Conservation (phyloP, 139 green algal genomes). For the Gonium pectorale region DNA sequence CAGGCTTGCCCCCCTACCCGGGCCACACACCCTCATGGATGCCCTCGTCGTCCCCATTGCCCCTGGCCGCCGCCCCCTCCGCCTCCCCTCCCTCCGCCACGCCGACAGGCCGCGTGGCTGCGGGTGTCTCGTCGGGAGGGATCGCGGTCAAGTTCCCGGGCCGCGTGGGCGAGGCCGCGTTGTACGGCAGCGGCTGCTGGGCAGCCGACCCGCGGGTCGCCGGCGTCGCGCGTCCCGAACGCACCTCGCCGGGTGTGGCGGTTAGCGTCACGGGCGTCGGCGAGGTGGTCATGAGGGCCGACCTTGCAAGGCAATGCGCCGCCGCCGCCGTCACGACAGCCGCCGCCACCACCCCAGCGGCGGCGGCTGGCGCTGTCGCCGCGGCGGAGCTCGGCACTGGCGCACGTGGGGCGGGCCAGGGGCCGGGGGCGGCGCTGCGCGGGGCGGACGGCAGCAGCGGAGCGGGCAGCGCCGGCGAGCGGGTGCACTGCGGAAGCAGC, state of each 20-base stretch:
- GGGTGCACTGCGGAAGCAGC: background rate
- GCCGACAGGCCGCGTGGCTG: slow-evolving; percentile 62
- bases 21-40: no score
- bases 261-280: slow-evolving; percentile 69
- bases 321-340: background rate
- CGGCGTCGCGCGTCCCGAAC: background rate
- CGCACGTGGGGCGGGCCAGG: no score
- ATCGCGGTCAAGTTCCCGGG: slow-evolving; percentile 85
- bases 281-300: slow-evolving; percentile 72
- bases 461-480: no score
- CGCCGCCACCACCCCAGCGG: background rate
- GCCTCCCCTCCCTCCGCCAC: no score
- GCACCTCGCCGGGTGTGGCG: slow-evolving; percentile 53
- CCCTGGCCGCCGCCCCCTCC: no score
- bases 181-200: slow-evolving; percentile 86
- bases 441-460: background rate
- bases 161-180: slow-evolving; percentile 85
- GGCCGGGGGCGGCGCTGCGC: background rate
- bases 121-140: slow-evolving; percentile 87
- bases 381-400: no score
- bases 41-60: no score
- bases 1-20: no score
- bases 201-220: slow-evolving; percentile 54
- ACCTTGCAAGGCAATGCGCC: slow-evolving; percentile 59
- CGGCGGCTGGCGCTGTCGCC: background rate